phyloP scores from a whole-genome alignment of 1,284 basidiomycete species.

The Xerocomus amazonicus region DNA sequence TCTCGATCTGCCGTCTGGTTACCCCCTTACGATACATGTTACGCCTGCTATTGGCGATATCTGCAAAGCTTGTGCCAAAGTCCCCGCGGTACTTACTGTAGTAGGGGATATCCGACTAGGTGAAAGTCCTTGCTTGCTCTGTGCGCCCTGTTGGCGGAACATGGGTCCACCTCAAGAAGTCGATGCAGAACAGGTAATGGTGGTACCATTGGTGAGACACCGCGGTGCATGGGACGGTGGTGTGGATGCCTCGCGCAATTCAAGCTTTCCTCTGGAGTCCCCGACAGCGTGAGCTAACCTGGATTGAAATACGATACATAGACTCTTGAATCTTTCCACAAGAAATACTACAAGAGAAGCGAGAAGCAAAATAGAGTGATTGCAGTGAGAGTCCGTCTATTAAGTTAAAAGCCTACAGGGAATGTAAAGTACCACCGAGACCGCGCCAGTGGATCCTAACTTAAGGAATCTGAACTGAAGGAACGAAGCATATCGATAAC shows the following conservation, averaged over 20 bases:
- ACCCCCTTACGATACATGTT: slow-evolving; percentile 63
- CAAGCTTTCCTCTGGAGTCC: not conserved
- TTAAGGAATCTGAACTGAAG: slow-evolving; percentile 6
- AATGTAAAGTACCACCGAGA: slow-evolving; percentile 17
- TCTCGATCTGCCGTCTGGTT: slow-evolving; percentile 52
- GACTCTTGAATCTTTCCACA: not conserved
- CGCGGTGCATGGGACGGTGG: slow-evolving; percentile 25
- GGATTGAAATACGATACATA: not conserved
- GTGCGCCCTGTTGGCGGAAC: slow-evolving; percentile 64
- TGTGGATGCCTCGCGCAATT: not conserved
- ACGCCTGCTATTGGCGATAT: slow-evolving; percentile 57
- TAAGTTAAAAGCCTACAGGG: slow-evolving; percentile 30
- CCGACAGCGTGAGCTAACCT: not conserved
- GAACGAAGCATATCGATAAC: slow-evolving; percentile 8
- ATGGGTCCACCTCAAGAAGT: slow-evolving; percentile 52
- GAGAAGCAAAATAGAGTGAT: not conserved
- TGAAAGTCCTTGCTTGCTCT: slow-evolving; percentile 72
- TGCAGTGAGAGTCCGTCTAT: slow-evolving; percentile 24
- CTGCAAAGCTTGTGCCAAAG: slow-evolving; percentile 65
- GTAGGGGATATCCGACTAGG: slow-evolving; percentile 68
- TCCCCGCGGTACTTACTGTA: slow-evolving; percentile 64
- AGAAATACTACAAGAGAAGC: slow-evolving; percentile 9
- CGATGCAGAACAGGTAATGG: slow-evolving; percentile 41
- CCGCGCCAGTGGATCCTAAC: slow-evolving; percentile 10
- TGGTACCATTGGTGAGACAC: slow-evolving; percentile 51